Conservation (phyloP, 352 stramenopile species). For the Phytopythium helicoides region DNA sequence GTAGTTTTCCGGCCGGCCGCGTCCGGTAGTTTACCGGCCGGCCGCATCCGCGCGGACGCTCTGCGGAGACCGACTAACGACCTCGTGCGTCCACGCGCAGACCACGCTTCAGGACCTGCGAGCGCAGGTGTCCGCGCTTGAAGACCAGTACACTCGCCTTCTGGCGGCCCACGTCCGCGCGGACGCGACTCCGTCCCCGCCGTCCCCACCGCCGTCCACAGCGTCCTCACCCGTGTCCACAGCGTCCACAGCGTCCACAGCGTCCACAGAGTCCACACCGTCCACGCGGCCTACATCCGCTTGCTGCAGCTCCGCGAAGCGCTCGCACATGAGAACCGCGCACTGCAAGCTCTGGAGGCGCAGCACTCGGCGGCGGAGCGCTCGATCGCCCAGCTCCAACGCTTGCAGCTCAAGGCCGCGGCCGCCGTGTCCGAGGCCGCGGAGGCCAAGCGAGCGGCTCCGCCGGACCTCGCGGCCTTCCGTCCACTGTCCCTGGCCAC, state of each 20-base stretch:
- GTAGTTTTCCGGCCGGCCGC: too few relatives aligned
- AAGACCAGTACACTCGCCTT: conserved; percentile 42
- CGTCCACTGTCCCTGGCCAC: conserved; percentile 32
- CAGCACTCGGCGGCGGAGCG: conserved; percentile 48
- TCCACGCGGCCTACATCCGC: conserved; percentile 44
- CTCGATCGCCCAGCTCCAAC: conserved; percentile 35
- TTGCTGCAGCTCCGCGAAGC: conserved; percentile 45
- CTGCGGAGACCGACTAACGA: too few relatives aligned
- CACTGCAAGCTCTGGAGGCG: conserved; percentile 41
- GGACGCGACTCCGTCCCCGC: conserved; percentile 25
- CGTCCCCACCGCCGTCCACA: too few relatives aligned
- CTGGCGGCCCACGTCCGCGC: conserved; percentile 25
- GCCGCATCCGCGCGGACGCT: too few relatives aligned
- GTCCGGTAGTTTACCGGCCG: too few relatives aligned
- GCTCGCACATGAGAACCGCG: conserved; percentile 51
- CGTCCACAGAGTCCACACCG: neutral
- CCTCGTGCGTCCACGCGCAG: conserved; percentile 19
- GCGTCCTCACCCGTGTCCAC: neutral
- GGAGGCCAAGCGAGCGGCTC: conserved; percentile 41
- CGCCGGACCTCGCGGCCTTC: conserved; percentile 32
- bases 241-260: conserved; percentile 8
- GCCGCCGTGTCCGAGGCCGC: conserved; percentile 13
- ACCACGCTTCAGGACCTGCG: conserved; percentile 61
- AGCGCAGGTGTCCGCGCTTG: conserved; percentile 31
- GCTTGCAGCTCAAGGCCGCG: conserved; percentile 37